A percentile compares a stretch with the other conserved stretches of the same genome.
These are phyloP conservation scores for Madurella fahalii DNA, from an alignment of 2,329 filamentous ascomycete species.

Conservation along the genomic window DNA sequence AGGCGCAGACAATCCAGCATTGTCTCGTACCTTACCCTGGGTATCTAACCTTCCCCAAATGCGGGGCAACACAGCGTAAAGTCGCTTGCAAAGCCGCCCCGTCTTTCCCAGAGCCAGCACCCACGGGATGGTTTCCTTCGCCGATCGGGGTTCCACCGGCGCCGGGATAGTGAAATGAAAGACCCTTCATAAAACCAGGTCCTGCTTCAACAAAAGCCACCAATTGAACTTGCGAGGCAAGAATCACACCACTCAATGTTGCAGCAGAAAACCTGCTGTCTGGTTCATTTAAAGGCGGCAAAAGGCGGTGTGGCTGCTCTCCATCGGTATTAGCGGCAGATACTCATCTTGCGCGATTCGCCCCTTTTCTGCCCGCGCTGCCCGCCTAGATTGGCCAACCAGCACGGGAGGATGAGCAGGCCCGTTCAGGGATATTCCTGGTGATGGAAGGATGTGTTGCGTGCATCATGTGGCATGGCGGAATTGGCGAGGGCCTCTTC, in stretches of 20 bases:
- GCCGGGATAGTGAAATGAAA: constrained; percentile 9
- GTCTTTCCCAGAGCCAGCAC: too few species aligned
- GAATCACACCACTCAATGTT: too few species aligned
- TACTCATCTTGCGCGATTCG: not conserved
- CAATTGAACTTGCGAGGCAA: not conserved
- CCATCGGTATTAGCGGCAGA: not conserved
- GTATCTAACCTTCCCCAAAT: too few species aligned
- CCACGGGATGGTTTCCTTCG: too few species aligned
- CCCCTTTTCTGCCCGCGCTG: not conserved
- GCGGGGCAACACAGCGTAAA: too few species aligned
- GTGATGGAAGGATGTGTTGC: not conserved
- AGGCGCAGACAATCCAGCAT: too few species aligned
- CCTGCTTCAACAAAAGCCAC: constrained; percentile 3
- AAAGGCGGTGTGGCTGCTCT: constrained; percentile 14
- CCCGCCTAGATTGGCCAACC: not conserved
- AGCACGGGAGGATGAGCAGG: not conserved
- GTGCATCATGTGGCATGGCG: too few species aligned
- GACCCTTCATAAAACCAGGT: not conserved
- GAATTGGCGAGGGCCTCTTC: not conserved
- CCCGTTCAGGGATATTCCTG: not conserved
- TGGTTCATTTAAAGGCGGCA: not conserved
- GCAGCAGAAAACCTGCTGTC: not conserved
- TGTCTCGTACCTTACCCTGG: too few species aligned
- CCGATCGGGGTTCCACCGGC: not conserved
- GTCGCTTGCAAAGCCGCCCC: too few species aligned